These are phyloP conservation scores for Aspergillus proliferans DNA, from an alignment of 2,329 filamentous ascomycete genomes.

Conservation along the genomic window DNA sequence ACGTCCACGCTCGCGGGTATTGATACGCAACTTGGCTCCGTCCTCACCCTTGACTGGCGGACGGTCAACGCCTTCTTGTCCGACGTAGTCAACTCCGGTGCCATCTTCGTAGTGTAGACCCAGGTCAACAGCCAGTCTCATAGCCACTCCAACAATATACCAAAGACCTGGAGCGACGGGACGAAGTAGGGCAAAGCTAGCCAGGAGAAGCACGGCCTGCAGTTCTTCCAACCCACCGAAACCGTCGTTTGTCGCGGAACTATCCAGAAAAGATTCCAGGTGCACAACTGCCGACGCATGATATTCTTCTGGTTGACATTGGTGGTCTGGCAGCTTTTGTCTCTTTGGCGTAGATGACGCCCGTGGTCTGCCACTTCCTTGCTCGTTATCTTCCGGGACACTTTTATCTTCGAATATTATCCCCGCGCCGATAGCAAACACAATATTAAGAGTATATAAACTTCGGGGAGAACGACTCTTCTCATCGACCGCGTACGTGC, in stretches of 20 bases:
- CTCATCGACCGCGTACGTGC: slow-evolving; percentile 65
- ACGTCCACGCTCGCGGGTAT: slow-evolving; percentile 56
- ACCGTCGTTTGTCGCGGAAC: slow-evolving; percentile 56
- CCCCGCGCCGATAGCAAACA: slow-evolving; percentile 90
- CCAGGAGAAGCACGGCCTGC: slow-evolving; percentile 84
- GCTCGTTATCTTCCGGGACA: slow-evolving; percentile 21
- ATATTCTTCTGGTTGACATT: slow-evolving; percentile 84
- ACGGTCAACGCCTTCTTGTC: slow-evolving; percentile 27
- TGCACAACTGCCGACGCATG: slow-evolving; percentile 92
- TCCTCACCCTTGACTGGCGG: slow-evolving; percentile 12
- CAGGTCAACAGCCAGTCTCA: slow-evolving; percentile 82
- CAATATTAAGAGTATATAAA: slow-evolving; percentile 92
- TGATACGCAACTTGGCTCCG: slow-evolving; percentile 33
- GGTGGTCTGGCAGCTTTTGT: slow-evolving; percentile 53
- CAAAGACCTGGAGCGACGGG: slow-evolving; percentile 90
- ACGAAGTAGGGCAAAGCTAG: slow-evolving; percentile 82
- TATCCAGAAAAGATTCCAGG: slow-evolving; percentile 73
- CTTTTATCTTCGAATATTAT: slow-evolving; percentile 65
- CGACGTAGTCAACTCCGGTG: slow-evolving; percentile 52
- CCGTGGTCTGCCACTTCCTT: slow-evolving; percentile 18
- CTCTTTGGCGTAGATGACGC: slow-evolving; percentile 35
- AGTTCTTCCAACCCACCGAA: slow-evolving; percentile 86
- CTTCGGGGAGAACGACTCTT: slow-evolving; percentile 67
- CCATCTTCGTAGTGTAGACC: slow-evolving; percentile 91
- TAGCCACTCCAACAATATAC: slow-evolving; percentile 95